Evolutionary conservation across 441 rosid species (phyloP).

Genomic region (Brassica hybrid): DNA sequence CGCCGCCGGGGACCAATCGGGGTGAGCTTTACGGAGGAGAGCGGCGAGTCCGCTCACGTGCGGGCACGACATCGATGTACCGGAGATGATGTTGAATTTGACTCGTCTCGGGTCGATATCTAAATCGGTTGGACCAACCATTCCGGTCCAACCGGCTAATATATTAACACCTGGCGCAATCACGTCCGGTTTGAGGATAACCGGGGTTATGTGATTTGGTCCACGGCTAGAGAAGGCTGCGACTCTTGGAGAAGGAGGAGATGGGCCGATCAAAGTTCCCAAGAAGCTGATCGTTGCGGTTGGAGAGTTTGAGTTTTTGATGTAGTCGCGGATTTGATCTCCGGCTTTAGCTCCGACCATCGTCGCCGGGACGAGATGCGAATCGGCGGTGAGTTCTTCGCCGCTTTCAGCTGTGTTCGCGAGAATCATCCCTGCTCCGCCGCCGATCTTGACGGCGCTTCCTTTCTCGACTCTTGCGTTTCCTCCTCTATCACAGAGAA

Average conservation of each 20-base stretch:
- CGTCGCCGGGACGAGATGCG: constrained; percentile 80
- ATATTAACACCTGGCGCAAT: constrained; percentile 91
- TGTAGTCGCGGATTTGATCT: constrained; percentile 57
- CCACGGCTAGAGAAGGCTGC: constrained; percentile 91
- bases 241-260: constrained; percentile 75
- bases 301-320: constrained; percentile 50
- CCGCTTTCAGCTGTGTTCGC: constrained; percentile 73
- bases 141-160: constrained; percentile 88
- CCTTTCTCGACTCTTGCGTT: constrained; percentile 88
- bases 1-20: constrained; percentile 78
- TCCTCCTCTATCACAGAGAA: constrained; percentile 81
- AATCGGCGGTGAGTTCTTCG: constrained; percentile 85
- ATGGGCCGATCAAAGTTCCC: constrained; percentile 66
- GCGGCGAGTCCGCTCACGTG: constrained; percentile 91
- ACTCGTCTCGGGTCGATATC: constrained; percentile 79
- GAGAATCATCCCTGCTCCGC: constrained; percentile 84
- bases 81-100: constrained; percentile 77
- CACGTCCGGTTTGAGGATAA: constrained; percentile 86
- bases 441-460: constrained; percentile 77
- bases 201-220: constrained; percentile 66
- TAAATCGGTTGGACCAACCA: constrained; percentile 61
- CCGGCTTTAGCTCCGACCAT: constrained; percentile 72
- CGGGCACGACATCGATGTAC: constrained; percentile 95
- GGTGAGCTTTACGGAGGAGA: constrained; percentile 68
- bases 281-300: constrained; percentile 65